phyloP scores from a whole-genome alignment of 495 filamentous ascomycete genomes.

The Penicillium chermesinum region DNA sequence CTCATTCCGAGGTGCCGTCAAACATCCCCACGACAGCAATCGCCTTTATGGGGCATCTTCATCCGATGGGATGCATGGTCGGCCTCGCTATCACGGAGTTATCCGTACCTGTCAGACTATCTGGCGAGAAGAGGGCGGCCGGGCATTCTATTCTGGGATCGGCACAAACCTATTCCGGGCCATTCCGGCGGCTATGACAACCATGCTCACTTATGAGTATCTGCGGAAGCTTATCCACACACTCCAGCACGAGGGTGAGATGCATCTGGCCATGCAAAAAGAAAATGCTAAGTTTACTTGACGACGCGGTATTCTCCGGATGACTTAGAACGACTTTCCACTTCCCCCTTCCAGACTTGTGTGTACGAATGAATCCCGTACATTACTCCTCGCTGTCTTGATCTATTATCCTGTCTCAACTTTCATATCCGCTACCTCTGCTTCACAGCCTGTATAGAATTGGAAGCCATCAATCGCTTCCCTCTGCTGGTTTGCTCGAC shows the following conservation, averaged over 20 bases:
- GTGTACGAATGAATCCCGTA: slow-evolving; percentile 1
- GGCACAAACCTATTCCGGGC: slow-evolving; percentile 97
- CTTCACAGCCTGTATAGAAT: slow-evolving; percentile 16
- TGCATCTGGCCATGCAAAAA: slow-evolving; percentile 28
- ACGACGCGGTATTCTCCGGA: slow-evolving; percentile 6
- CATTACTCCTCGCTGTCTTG: not conserved
- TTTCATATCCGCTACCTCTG: slow-evolving; percentile 1
- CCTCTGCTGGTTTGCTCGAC: slow-evolving; percentile 12
- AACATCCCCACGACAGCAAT: slow-evolving; percentile 37
- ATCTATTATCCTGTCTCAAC: too few species aligned
- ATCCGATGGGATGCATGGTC: slow-evolving; percentile 52
- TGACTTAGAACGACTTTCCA: slow-evolving; percentile 1
- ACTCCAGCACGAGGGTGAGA: slow-evolving; percentile 46
- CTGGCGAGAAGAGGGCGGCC: slow-evolving; percentile 86
- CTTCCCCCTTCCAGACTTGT: not conserved
- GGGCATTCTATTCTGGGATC: slow-evolving; percentile 95
- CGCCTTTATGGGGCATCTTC: slow-evolving; percentile 44
- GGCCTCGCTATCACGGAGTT: slow-evolving; percentile 74
- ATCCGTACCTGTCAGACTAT: slow-evolving; percentile 81
- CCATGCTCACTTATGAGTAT: slow-evolving; percentile 95
- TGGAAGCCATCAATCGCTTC: slow-evolving; percentile 11
- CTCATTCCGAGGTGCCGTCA: slow-evolving; percentile 61
- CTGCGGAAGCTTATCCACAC: slow-evolving; percentile 55
- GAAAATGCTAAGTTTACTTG: slow-evolving; percentile 20
- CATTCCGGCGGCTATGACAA: slow-evolving; percentile 91